Evolutionary conservation across 2,329 filamentous ascomycete genomes (phyloP), one percentile per base, ranked within the genome.

Genomic region (Fusarium austroafricanum): DNA sequence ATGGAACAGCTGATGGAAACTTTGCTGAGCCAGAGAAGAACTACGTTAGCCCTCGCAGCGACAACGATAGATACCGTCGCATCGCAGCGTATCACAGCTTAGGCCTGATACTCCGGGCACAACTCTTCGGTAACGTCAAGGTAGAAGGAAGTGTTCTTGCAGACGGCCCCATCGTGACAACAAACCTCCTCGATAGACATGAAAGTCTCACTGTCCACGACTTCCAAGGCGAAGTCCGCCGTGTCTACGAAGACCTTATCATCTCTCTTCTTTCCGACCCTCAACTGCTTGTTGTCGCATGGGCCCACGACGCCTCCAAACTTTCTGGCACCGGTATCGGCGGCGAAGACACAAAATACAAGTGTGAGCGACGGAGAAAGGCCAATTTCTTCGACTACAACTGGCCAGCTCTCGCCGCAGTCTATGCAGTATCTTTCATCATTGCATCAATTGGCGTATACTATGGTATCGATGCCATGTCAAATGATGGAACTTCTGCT

Each of bases 201-300:
- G 54, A 71, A 7, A 67, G 46, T 29, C 50, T 72, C 2, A 11
- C 59, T 3, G 18, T 59, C 7, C 33, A 46, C 1, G 40, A 71
- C 9, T 55, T 72, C 7, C 61, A 57, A 9, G 1, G 23, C 2
- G 44, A 61, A n/a, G 31, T 72, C 2, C 26, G 45, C 0, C 50
- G 44, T 0, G 10, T 52, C 0, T 72, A 72, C 6, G 70, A 72
- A 15, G 62, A 72, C 1, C 26, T 71, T 0, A 57, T 72, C 1
- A 49, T 72, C 10, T 72, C 70, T 3, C 31, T 72, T 1, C 50
- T 72, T 2, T 71, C 68, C 1, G 66, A 72, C 4, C 58, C 52
- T 0, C 70, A 72, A n/a, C 55, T 72, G 1, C 52, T 72, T 2
- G 67, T 45, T 2, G 70, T 72, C 1, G 67, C 70, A 3, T 72